Base-by-base conservation (phyloP, 148 eudicot species). In the Polygonum aviculare region DNA sequence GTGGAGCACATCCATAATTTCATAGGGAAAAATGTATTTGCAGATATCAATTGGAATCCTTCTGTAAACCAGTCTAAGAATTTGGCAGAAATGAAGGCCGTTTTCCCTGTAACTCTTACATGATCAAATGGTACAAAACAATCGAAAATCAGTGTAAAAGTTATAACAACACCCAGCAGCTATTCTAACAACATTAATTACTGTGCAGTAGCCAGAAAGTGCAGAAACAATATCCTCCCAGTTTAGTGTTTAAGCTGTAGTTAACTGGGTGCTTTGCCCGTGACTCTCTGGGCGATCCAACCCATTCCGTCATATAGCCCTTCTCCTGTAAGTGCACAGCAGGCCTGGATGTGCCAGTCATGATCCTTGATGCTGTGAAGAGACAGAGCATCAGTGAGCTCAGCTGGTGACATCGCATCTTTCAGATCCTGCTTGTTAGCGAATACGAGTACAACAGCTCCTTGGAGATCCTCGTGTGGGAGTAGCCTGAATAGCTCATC, bases 291-390 rank as follows among this genome's bases (percentile, higher is more conserved):
- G 18, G 98, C 96, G 51, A 95, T 88, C 98, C 98, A 95, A 22
- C 98, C 98, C 79, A 95, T 79, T 19, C 98, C 98, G 79, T 95
- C 98, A 38, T 92, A 95, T 57, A 95, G 82, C 31, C 98, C 98
- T 14, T 95, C 98, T 19, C 98, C 98, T 0, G 98, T 92, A 18
- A 92, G 88, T 41, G 98, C 98, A 47, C 85, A 87, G 77, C 97
- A 89, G 48, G 97, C 92, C 74, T 95, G 99, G 48, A 95, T 95
- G 77, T 95, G 97, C 99, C 97, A 92, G 73, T 95, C 99, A 33
- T 92, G 97, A 72, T 95, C 85, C 82, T 95, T 95, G 49, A 92
- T 92, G 76, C 97, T 92, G 77, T 95, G 98, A 41, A 92, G 94
- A 41, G 97, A 92, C 12, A 95, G 88, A 36, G 97, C 96, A 72